phyloP scores from a whole-genome alignment of 768 basidiomycete species.

The Scleroderma citrinum region DNA sequence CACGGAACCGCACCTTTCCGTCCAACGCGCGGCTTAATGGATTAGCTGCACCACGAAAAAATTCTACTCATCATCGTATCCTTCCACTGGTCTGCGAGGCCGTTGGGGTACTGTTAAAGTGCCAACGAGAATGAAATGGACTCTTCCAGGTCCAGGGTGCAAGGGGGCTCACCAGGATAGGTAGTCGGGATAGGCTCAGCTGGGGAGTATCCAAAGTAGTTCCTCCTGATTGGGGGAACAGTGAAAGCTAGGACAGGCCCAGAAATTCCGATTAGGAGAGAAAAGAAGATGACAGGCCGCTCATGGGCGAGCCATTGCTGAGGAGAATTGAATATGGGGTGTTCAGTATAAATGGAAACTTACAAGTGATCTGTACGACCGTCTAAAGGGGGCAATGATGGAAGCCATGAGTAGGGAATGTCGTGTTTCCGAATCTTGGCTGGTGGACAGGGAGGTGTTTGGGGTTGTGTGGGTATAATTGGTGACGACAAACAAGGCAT shows the following conservation, averaged over 20 bases:
- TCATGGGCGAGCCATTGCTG: slow-evolving; percentile 92
- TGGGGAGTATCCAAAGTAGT: slow-evolving; percentile 63
- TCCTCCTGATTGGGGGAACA: slow-evolving; percentile 72
- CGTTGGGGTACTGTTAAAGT: slow-evolving; percentile 58
- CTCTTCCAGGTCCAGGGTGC: not conserved
- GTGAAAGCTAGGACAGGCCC: slow-evolving; percentile 70
- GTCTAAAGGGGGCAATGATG: slow-evolving; percentile 24
- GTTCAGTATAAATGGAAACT: not conserved
- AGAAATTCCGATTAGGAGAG: slow-evolving; percentile 63
- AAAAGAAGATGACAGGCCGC: slow-evolving; percentile 87
- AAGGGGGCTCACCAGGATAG: slow-evolving; percentile 62
- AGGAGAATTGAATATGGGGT: too few relatives aligned
- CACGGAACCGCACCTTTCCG: too few relatives aligned
- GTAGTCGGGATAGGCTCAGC: slow-evolving; percentile 67
- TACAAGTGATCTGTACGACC: slow-evolving; percentile 26
- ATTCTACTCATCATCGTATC: slow-evolving; percentile 70
- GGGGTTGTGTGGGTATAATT: slow-evolving; percentile 12
- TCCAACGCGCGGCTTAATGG: not conserved
- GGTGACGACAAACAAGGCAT: slow-evolving; percentile 10
- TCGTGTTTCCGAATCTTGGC: slow-evolving; percentile 3
- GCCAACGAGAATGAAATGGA: not conserved
- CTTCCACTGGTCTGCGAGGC: slow-evolving; percentile 58
- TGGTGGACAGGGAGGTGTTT: slow-evolving; percentile 17
- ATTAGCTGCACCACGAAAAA: too few relatives aligned
- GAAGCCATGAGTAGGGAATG: slow-evolving; percentile 19